A percentile compares a stretch with the other conserved stretches of the same genome.
Conservation (phyloP, 345 rosid species). For the Lenwebbia sp. region DNA sequence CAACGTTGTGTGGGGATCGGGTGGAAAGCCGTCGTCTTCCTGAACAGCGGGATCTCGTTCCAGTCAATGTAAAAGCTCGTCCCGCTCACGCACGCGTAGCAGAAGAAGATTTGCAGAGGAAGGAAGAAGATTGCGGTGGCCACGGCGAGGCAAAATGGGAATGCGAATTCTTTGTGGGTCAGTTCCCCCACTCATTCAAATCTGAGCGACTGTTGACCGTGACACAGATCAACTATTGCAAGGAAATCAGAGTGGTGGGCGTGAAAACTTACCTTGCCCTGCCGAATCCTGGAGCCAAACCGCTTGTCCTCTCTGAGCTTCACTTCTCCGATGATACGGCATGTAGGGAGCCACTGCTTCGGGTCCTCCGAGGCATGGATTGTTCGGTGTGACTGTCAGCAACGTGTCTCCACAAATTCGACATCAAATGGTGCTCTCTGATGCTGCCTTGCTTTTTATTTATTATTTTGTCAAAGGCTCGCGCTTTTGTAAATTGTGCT, state of each 20-base stretch:
- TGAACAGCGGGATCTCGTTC: no score
- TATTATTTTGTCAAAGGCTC: no score
- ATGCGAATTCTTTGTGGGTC: rapidly evolving
- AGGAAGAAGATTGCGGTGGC: not conserved
- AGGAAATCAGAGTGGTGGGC: not conserved
- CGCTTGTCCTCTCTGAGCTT: not conserved
- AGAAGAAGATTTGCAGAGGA: not conserved
- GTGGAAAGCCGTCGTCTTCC: no score
- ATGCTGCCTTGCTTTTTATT: no score
- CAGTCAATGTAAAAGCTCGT: not conserved
- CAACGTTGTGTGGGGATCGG: no score
- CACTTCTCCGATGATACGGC: not conserved
- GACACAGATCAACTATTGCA: not conserved
- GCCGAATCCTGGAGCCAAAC: not conserved
- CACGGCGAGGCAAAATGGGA: not conserved
- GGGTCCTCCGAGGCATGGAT: not conserved
- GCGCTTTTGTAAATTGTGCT: no score
- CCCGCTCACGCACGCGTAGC: not conserved
- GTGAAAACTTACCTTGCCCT: not conserved
- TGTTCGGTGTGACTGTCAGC: no score
- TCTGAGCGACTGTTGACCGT: not conserved
- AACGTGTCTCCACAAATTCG: no score
- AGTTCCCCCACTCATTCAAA: not conserved
- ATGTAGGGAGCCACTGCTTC: not conserved
- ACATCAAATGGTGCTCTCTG: no score